Base-by-base conservation (phyloP, 306 rosid genomes). In the Medicago ruthenica region DNA sequence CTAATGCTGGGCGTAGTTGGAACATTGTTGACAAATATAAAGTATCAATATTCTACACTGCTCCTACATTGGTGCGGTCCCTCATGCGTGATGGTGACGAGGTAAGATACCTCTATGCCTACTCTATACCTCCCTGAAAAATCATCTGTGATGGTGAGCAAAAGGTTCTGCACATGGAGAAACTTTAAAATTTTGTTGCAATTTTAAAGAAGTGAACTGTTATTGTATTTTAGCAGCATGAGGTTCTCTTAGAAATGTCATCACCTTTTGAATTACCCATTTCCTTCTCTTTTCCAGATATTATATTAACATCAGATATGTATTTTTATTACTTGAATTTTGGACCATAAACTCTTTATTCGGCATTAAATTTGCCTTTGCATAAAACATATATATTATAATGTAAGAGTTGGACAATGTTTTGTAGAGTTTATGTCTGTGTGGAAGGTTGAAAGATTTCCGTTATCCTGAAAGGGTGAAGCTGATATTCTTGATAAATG, bases 51-150 rank as follows among this genome's bases (percentile, higher is more conserved):
- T 92, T 96, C 83, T 96, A 96, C 83, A 96, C 99, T 53, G 99
- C 99, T 63, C 99, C 99, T 68, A 96, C 99, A 59, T 81, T 96
- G 88, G 96, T 96, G 83, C 93, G 99, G 80, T 90, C 99, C 73
- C 99, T 96, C 85, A 96, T 96, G 99, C 97, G 97, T 42, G 93
- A 92, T 48, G 92, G 97, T 76, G 88, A 88, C 40, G 85, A 72
- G 84, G 99, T 80, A 85, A 87, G 86, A 76, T 79, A 71, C 34
- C 40, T 51, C 80, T 59, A 31, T 50, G n/a, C 63, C 65, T 68
- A n/a, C 55, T 18, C 9, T 41, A 11, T 57, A 13, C 37, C 74
- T 60, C 31, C 47, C 36, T 78, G 62, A 59, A 53, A 79, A 51
- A 65, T 73, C 2, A 77, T 80, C 48, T 40, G 68, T 65, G 20